Conservation (phyloP, 768 basidiomycete species). For the Ramaria rubella region DNA sequence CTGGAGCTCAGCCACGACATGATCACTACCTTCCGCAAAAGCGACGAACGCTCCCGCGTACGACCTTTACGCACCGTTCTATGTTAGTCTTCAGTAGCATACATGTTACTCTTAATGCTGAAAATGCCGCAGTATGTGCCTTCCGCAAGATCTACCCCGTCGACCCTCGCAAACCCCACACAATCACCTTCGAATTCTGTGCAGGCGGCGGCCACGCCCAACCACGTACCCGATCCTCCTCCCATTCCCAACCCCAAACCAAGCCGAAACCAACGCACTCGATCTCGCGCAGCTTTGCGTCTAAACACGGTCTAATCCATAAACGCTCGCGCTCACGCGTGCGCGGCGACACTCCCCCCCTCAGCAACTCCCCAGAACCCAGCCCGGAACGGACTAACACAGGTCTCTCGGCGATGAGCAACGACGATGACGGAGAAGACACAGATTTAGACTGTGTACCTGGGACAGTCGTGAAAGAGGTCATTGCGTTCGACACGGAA, state of each 20-base stretch:
- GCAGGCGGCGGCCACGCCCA: background rate
- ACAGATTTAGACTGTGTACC: too few relatives aligned
- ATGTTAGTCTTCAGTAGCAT: slow-evolving; percentile 36
- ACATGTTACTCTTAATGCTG: too few relatives aligned
- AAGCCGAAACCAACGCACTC: too few relatives aligned
- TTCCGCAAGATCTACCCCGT: slow-evolving; percentile 38
- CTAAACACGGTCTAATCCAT: too few relatives aligned
- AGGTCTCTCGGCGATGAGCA: too few relatives aligned
- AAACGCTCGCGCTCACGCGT: too few relatives aligned
- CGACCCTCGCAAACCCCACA: slow-evolving; percentile 39
- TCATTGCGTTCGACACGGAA: slow-evolving; percentile 50
- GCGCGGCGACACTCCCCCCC: too few relatives aligned
- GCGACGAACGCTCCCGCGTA: slow-evolving; percentile 46
- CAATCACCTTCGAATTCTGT: background rate
- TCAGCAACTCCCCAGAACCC: too few relatives aligned
- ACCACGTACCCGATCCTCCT: slow-evolving; percentile 26
- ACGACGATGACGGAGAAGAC: too few relatives aligned
- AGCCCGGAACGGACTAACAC: too few relatives aligned
- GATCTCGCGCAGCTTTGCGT: too few relatives aligned
- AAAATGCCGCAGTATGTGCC: slow-evolving; percentile 36
- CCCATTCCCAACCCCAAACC: too few relatives aligned
- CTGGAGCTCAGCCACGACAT: slow-evolving; percentile 56
- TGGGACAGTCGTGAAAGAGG: background rate
- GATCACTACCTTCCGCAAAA: slow-evolving; percentile 50
- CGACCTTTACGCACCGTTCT: slow-evolving; percentile 48